Percentiles rank a stretch among this genome's conserved stretches.
phyloP scores from a whole-genome alignment of 768 basidiomycete species.

The Xerocomellus amylosporus region DNA sequence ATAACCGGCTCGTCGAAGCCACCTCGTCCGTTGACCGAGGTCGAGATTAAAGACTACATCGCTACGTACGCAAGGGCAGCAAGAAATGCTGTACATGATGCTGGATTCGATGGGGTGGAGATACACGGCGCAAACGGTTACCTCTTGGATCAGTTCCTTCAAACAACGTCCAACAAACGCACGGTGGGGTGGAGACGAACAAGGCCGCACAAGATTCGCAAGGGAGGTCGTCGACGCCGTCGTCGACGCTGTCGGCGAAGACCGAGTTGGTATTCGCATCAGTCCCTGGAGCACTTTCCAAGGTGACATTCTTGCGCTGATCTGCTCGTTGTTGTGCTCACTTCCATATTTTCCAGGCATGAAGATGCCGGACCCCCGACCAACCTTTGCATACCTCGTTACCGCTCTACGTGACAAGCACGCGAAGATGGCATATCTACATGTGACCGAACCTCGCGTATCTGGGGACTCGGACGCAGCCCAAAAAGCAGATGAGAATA shows the following conservation, averaged over 20 bases:
- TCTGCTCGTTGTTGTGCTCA: not conserved
- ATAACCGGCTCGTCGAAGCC: constrained; percentile 14
- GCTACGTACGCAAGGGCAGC: constrained; percentile 32
- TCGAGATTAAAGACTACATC: constrained; percentile 36
- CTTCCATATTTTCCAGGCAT: constrained; percentile 36
- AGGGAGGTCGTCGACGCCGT: constrained; percentile 56
- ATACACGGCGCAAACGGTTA: constrained; percentile 44
- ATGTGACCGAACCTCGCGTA: constrained; percentile 44
- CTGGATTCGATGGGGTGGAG: constrained; percentile 50
- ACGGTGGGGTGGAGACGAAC: constrained; percentile 69
- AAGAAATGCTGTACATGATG: constrained; percentile 32
- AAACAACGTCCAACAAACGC: constrained; percentile 53
- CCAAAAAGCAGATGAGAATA: constrained; percentile 25
- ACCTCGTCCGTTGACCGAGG: constrained; percentile 19
- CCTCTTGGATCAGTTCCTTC: constrained; percentile 60
- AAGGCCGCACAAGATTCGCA: constrained; percentile 55
- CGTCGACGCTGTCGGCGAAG: constrained; percentile 48
- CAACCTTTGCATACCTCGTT: constrained; percentile 53
- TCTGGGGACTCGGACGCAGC: not conserved
- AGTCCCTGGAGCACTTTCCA: constrained; percentile 52
- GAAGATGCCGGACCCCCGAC: constrained; percentile 52
- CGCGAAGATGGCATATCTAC: constrained; percentile 48
- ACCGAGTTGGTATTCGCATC: constrained; percentile 53
- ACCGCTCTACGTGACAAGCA: constrained; percentile 34
- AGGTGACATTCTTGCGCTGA: constrained; percentile 23